Evolutionary conservation across 805 yeast genomes (phyloP), one percentile per base, ranked within the genome.

Genomic region (Pichia exigua): DNA sequence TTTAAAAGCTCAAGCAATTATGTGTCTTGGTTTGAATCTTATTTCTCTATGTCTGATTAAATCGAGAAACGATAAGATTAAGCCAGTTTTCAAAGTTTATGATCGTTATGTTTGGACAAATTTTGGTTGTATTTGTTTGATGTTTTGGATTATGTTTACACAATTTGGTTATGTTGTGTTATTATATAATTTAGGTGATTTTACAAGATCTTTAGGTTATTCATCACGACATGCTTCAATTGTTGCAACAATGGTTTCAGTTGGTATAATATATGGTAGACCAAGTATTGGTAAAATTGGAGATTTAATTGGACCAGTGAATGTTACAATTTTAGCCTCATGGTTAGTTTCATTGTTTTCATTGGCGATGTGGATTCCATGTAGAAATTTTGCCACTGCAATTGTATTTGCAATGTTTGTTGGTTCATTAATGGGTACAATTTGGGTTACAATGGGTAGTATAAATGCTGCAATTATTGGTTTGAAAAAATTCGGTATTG

Each of bases 151-250:
- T 15, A 66, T 74, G 48, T 69, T 75, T 46, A 75, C 84, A 12
- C 66, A 79, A 64, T 72, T 82, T 56, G 87, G 86, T 0, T 82
- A 82, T 58, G 85, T 81, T 42, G 74, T 78, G 22, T 67, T 81
- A 42, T 69, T 82, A 61, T 82, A 82, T 62, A 75, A 79, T 38
- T 65, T 83, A 57, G 79, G 83, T 10, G 81, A 81, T 56, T 81
- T 77, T 58, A 79, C 87, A 12, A 70, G 75, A 4, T 76, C 84
- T 2, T 58, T 83, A 51, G 89, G 89, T 0, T 82, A 81, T 57
- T 54, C 74, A 4, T 67, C 76, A 1, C 59, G 69, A 21, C 79
- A 82, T 54, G 85, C 85, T 2, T 75, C 86, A 0, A 66, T 76
- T 22, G 83, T 79, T 4, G 65, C 83, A 1, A 81, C 85, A 18